Evolutionary conservation across 2,329 filamentous ascomycete species (phyloP).

Genomic region (Penicillium sp.): DNA sequence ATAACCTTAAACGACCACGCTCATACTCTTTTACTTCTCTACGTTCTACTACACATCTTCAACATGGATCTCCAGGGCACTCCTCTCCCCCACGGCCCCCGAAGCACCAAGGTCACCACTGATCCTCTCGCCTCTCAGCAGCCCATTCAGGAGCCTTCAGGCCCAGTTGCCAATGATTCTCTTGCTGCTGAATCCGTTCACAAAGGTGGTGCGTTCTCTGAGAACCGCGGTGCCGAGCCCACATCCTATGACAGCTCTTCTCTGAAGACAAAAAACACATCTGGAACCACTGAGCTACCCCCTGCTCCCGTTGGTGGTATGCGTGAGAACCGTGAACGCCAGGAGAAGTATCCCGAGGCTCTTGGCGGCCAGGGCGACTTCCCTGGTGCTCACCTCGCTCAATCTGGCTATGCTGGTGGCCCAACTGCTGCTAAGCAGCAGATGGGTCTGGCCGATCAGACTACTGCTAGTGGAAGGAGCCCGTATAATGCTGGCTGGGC

Average conservation of each 20-base stretch:
- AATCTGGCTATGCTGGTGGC: constrained; percentile 41
- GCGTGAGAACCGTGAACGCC: constrained; percentile 49
- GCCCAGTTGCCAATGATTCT: constrained; percentile 68
- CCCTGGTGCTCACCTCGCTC: constrained; percentile 39
- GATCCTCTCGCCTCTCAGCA: constrained; percentile 55
- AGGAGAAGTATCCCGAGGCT: constrained; percentile 48
- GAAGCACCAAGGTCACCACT: constrained; percentile 49
- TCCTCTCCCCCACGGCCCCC: constrained; percentile 35
- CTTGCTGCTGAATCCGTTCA: constrained; percentile 74
- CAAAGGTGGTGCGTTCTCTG: constrained; percentile 62
- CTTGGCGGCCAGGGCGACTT: constrained; percentile 45
- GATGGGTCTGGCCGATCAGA: constrained; percentile 28
- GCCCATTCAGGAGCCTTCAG: constrained; percentile 65
- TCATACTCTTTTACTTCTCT: neutral
- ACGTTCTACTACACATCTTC: constrained; percentile 3
- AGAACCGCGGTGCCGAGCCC: constrained; percentile 60
- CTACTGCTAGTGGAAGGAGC: constrained; percentile 33
- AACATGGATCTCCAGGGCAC: constrained; percentile 48
- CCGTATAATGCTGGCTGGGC: constrained; percentile 36
- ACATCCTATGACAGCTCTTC: constrained; percentile 60
- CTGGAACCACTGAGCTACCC: constrained; percentile 55
- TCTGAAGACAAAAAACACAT: constrained; percentile 61
- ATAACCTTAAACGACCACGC: neutral
- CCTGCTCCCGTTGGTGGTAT: constrained; percentile 52
- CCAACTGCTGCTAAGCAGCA: constrained; percentile 36